Evolutionary conservation across 1,284 basidiomycete species (phyloP).

Genomic region (Prillingera fragicola): DNA sequence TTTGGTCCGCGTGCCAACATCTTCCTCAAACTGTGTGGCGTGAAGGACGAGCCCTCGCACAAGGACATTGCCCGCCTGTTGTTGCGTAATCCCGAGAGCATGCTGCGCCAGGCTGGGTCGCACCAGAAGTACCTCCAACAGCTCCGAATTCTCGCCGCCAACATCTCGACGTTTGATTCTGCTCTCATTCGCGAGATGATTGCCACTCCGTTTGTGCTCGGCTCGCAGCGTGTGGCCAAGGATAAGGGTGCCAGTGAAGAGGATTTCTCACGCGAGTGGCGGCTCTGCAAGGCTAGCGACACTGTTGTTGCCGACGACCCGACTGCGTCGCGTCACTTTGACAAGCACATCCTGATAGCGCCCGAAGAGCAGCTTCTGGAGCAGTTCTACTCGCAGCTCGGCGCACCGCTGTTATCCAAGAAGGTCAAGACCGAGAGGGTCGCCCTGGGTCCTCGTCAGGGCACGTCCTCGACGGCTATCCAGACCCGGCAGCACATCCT

Average conservation of each 20-base stretch:
- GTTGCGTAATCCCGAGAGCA: slow-evolving; percentile 35
- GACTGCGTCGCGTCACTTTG: slow-evolving; percentile 68
- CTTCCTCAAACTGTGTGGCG: slow-evolving; percentile 82
- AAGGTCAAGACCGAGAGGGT: slow-evolving; percentile 72
- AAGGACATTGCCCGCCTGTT: slow-evolving; percentile 37
- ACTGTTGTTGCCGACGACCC: slow-evolving; percentile 77
- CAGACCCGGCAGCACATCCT: slow-evolving; percentile 57
- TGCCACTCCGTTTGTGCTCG: slow-evolving; percentile 65
- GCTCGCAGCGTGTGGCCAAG: slow-evolving; percentile 56
- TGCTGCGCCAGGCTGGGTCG: slow-evolving; percentile 43
- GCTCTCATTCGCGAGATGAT: slow-evolving; percentile 62
- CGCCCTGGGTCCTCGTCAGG: slow-evolving; percentile 12
- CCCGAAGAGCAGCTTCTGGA: slow-evolving; percentile 59
- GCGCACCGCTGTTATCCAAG: slow-evolving; percentile 62
- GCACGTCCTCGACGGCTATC: slow-evolving; percentile 28
- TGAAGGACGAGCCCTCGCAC: slow-evolving; percentile 73
- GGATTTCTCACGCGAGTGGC: slow-evolving; percentile 35
- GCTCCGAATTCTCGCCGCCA: slow-evolving; percentile 76
- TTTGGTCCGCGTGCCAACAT: slow-evolving; percentile 77
- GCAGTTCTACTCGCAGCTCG: slow-evolving; percentile 48
- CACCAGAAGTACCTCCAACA: slow-evolving; percentile 62
- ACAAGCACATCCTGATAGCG: slow-evolving; percentile 72
- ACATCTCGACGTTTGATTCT: slow-evolving; percentile 58
- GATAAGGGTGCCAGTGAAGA: slow-evolving; percentile 20
- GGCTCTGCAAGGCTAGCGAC: slow-evolving; percentile 32